phyloP scores from a whole-genome alignment of 2,329 filamentous ascomycete species.

The Verticillium isaacii region DNA sequence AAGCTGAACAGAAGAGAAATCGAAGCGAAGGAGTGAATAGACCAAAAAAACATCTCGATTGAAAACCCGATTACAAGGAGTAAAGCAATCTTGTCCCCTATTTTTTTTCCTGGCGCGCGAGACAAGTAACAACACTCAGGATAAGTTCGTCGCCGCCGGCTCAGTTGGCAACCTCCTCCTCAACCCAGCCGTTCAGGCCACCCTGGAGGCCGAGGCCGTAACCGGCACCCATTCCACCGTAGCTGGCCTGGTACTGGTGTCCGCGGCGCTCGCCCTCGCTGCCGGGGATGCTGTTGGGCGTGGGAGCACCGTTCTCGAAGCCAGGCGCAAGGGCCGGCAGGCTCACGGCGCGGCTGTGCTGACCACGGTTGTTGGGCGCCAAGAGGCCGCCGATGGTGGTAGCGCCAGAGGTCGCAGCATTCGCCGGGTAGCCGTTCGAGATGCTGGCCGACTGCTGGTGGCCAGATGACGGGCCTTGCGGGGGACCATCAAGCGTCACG shows the following conservation, averaged over 20 bases:
- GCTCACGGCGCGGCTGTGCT: conserved; percentile 80
- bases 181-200: conserved; percentile 62
- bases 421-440: conserved; percentile 57
- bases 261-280: conserved; percentile 53
- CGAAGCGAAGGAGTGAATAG: conserved; percentile 3
- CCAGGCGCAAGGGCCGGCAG: conserved; percentile 67
- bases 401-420: conserved; percentile 47
- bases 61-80: conserved; percentile 4
- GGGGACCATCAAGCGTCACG: conserved; percentile 52
- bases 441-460: conserved; percentile 64
- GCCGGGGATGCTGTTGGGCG: conserved; percentile 42
- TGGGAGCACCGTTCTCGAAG: conserved; percentile 55
- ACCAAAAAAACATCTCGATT: conserved; percentile 2
- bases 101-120: not conserved
- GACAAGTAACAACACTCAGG: conserved; percentile 12
- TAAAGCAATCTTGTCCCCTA: conserved; percentile 1
- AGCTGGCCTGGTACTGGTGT: conserved; percentile 63
- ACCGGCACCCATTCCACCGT: conserved; percentile 53
- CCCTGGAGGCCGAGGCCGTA: conserved; percentile 61
- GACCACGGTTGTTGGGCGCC: conserved; percentile 62
- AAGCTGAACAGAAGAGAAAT: conserved; percentile 11
- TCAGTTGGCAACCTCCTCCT: conserved; percentile 61
- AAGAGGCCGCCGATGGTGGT: conserved; percentile 74
- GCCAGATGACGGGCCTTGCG: conserved; percentile 55
- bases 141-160: conserved; percentile 6